Conservation (phyloP, 768 basidiomycete genomes). For the Kwoniella sp. region DNA sequence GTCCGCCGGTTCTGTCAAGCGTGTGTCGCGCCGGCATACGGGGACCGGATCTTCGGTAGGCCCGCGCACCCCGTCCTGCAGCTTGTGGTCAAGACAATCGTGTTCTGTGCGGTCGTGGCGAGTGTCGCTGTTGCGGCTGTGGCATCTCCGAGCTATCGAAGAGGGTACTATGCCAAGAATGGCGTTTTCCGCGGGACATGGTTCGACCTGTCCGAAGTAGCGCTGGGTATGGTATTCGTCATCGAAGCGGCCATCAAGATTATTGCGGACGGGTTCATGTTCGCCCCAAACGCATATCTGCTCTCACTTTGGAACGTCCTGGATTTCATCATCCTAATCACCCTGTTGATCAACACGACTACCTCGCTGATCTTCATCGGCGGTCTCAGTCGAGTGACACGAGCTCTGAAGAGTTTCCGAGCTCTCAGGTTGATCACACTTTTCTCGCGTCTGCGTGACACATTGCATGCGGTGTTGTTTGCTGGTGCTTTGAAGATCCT, state of each 20-base stretch:
- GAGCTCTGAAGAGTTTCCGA: conserved; percentile 82
- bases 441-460: conserved; percentile 79
- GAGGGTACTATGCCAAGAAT: conserved; percentile 66
- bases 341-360: conserved; percentile 72
- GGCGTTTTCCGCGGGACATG: conserved; percentile 72
- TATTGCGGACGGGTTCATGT: conserved; percentile 86
- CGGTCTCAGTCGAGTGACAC: conserved; percentile 76
- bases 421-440: conserved; percentile 88
- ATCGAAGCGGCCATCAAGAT: conserved; percentile 86
- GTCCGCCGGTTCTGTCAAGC: conserved; percentile 77
- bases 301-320: conserved; percentile 89
- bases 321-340: conserved; percentile 80
- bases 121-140: conserved; percentile 80
- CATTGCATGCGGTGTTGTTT: conserved; percentile 81
- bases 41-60: conserved; percentile 83
- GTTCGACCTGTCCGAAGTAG: conserved; percentile 81
- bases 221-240: conserved; percentile 70
- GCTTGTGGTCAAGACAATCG: conserved; percentile 71
- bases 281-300: conserved; percentile 72
- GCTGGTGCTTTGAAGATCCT: conserved; percentile 81
- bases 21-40: conserved; percentile 77
- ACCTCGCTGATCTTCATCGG: conserved; percentile 74
- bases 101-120: conserved; percentile 75
- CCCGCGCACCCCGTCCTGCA: conserved; percentile 68
- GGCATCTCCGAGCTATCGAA: conserved; percentile 82